Conservation (phyloP, 495 filamentous ascomycete species). For the Xylaria curta region DNA sequence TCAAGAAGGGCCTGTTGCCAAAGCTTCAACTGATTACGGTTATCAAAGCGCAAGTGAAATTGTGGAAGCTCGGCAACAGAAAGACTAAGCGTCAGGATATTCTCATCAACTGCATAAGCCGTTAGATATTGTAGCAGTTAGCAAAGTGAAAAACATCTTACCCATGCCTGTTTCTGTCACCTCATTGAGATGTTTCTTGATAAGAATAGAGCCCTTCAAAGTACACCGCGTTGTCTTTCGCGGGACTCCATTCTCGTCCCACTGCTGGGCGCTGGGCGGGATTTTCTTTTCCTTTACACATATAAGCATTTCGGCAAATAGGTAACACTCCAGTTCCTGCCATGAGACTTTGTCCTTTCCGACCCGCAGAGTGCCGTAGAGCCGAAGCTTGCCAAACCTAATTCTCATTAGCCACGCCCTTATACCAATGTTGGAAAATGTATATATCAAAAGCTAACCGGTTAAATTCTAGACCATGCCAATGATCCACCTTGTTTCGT, state of each 20-base stretch:
- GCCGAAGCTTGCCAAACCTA: slow-evolving; percentile 91
- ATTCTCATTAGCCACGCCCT: slow-evolving; percentile 25
- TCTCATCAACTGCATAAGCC: slow-evolving; percentile 67
- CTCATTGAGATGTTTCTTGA: slow-evolving; percentile 96
- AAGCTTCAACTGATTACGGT: slow-evolving; percentile 80
- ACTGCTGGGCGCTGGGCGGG: slow-evolving; percentile 51
- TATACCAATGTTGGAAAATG: not conserved
- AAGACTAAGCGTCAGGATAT: slow-evolving; percentile 86
- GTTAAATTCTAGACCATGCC: slow-evolving; percentile 96
- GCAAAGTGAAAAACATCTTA: slow-evolving; percentile 31
- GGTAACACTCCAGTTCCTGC: slow-evolving; percentile 97
- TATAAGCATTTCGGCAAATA: slow-evolving; percentile 99
- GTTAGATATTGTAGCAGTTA: slow-evolving; percentile 41
- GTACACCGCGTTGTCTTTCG: slow-evolving; percentile 78
- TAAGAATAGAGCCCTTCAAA: slow-evolving; percentile 95
- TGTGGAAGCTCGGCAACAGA: slow-evolving; percentile 95
- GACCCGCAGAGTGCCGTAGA: slow-evolving; percentile 90
- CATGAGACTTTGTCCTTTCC: slow-evolving; percentile 97
- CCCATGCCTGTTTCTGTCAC: slow-evolving; percentile 69
- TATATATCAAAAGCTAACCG: slow-evolving; percentile 58
- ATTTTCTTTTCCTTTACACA: slow-evolving; percentile 97
- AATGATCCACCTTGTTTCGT: slow-evolving; percentile 89
- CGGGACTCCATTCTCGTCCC: slow-evolving; percentile 64
- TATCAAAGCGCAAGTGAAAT: slow-evolving; percentile 93
- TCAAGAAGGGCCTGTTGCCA: slow-evolving; percentile 92